Evolutionary conservation across 2,329 filamentous ascomycete species (phyloP).

Genomic region (Pyrenophora seminiperda): DNA sequence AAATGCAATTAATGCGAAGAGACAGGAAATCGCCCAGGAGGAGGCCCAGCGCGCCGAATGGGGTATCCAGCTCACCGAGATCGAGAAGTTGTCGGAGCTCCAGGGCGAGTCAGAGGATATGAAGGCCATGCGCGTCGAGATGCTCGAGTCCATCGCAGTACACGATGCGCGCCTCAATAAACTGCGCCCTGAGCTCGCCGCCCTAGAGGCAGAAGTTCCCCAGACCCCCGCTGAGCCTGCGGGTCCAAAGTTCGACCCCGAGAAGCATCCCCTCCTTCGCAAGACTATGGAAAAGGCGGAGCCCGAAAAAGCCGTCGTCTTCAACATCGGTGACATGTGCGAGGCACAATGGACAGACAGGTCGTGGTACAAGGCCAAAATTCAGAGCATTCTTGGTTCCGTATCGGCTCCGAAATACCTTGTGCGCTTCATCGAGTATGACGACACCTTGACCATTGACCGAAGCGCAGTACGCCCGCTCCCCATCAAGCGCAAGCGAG

Average conservation of each 20-base stretch:
- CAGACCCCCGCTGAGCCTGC: constrained; percentile 38
- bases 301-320: constrained; percentile 57
- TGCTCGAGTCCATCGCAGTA: constrained; percentile 79
- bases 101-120: constrained; percentile 82
- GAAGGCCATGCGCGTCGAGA: constrained; percentile 77
- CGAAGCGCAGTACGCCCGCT: constrained; percentile 41
- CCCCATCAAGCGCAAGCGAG: constrained; percentile 65
- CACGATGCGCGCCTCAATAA: constrained; percentile 72
- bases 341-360: constrained; percentile 93
- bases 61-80: constrained; percentile 53
- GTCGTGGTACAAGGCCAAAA: constrained; percentile 87
- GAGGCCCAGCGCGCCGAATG: constrained; percentile 31
- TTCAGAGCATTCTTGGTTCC: constrained; percentile 92
- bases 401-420: constrained; percentile 89
- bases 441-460: constrained; percentile 80
- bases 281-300: constrained; percentile 50
- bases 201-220: constrained; percentile 54
- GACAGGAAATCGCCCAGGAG: constrained; percentile 27
- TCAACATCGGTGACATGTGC: constrained; percentile 87
- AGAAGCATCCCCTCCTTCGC: constrained; percentile 77
- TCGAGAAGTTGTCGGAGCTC: constrained; percentile 76
- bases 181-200: constrained; percentile 68
- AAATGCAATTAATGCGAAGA: constrained; percentile 33
- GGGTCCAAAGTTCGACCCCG: constrained; percentile 72
- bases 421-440: constrained; percentile 93